phyloP scores from a whole-genome alignment of 176 grass and related monocot genomes.

The Oryza nivara region DNA sequence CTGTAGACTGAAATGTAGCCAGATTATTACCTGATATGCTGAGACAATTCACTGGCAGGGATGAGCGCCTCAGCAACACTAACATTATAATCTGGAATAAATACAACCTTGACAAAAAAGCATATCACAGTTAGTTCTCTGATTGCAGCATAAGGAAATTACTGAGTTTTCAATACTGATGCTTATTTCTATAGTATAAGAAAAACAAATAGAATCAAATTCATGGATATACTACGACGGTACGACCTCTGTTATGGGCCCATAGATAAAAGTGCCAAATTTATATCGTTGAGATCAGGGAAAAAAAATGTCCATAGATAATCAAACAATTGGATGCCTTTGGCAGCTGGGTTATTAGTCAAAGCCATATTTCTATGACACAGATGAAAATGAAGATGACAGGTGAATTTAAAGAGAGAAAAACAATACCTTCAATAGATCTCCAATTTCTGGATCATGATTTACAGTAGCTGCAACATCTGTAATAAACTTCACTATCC shows the following conservation, averaged over 20 bases:
- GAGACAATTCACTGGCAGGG: conserved; percentile 97
- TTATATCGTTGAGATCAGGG: too few species aligned
- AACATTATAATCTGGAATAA: conserved; percentile 99
- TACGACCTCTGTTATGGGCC: too few species aligned
- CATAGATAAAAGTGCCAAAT: too few species aligned
- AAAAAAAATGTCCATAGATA: too few species aligned
- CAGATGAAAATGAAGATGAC: conserved; percentile 11
- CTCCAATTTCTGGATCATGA: conserved; percentile 91
- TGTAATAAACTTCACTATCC: conserved; percentile 96
- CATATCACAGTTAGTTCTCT: conserved; percentile 9
- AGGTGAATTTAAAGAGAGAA: neutral
- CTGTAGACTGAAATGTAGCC: neutral
- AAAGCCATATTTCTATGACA: conserved; percentile 21
- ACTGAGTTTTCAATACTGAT: conserved; percentile 3
- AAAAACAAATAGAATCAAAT: too few species aligned
- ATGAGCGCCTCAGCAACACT: conserved; percentile 91
- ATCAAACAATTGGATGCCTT: too few species aligned
- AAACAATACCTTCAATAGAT: conserved; percentile 86
- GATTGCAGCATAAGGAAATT: conserved; percentile 27
- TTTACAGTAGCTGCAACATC: conserved; percentile 93
- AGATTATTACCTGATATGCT: conserved; percentile 89
- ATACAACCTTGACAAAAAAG: conserved; percentile 77
- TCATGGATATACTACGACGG: too few species aligned
- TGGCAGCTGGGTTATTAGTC: conserved; percentile 11
- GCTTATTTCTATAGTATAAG: too few species aligned